Evolutionary conservation across 176 grass and related monocot species (phyloP), one percentile per base, ranked within the genome.

Genomic region (Themeda triandra): DNA sequence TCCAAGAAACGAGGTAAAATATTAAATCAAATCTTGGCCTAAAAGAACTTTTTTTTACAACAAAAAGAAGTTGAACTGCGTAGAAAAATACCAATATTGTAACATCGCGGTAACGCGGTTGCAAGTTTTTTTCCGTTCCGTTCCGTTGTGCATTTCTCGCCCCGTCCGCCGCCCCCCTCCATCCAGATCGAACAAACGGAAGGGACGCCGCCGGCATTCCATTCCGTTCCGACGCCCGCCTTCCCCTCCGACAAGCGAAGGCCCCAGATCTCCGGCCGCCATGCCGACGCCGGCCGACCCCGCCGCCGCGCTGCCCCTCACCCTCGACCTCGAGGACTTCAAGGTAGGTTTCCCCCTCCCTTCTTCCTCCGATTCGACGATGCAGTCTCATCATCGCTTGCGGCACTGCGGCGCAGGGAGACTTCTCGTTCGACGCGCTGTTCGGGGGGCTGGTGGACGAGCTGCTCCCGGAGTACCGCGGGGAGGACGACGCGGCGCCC

Each of bases 291-390:
- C 78, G 17, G 51, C 71, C 48, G 78, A 87, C 46, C 56, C 89
- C 63, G 83, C 92, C 32, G 78, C 88, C 24, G 84, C 93, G 10
- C 91, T 96, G 62, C 96, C 96, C 32, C 93, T 99, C 71, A 94
- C 88, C 72, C 89, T 99, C 28, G 91, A 99, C 69, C 81, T 99
- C 63, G 96, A 99, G 63, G 96, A 99, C 83, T 99, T 99, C 91
- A 99, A 99, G 93, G 96, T 93, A 64, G 19, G 28, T 51, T 28
- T n/a, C 70, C 27, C 36, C 15, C 42, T 14, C 41, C 14, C 53
- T 10, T 65, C 54, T 6, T 65, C 18, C 48, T 75, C 76, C 36
- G 23, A 25, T 69, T 44, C 29, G 5, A 18, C 9, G 66, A 21
- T 5, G 32, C 7, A 10, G 31, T 40, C 30, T 56, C 45, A 56